Base-by-base conservation (phyloP, 495 filamentous ascomycete species). In the Aspergillus baeticus region DNA sequence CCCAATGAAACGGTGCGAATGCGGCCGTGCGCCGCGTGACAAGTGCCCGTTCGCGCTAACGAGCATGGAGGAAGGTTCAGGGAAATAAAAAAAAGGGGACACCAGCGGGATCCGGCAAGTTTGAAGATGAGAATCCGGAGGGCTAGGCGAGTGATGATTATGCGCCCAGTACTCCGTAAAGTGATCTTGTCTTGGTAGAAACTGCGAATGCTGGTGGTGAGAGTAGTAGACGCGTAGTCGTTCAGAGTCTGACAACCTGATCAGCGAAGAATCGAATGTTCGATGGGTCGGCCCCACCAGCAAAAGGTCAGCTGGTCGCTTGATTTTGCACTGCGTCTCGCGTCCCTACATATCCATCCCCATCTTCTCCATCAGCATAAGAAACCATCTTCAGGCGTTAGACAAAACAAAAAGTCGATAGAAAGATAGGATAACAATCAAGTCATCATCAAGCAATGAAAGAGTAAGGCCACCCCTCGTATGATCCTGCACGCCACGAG, bases 241-340 rank as follows among this genome's bases (percentile, higher is more conserved):
- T 44, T n/a, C 38, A 31, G 26, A 37, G 47, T 44, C 55, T 37
- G 55, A 51, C 46, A 50, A 44, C 20, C 17, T 17, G 51, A 39
- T 38, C 37, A 26, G 14, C 54, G 33, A 50, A 58, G 49, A 29
- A 55, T 63, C 52, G 61, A 63, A 63, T 47, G 58, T 64, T 64
- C 61, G 54, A 64, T 58, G 61, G 61, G 36, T 44, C 33, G 55
- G 54, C 49, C 61, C 61, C 61, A 64, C 61, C 33, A 10, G 2
- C 35, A 45, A 6, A n/a, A 5, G 58, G 61, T 64, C 61, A 64
- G 54, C 54, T 60, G 61, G 44, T 26, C 54, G 46, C 49, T 48
- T 44, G 36, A 41, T 49, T 58, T 64, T 64, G 42, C 41, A 43
- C 15, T 55, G 46, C 23, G 15, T 26, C 55, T 60, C 54, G 57